Evolutionary conservation across 2,329 filamentous ascomycete genomes (phyloP), one percentile per base, ranked within the genome.

Genomic region (Colletotrichum orchidophilum): DNA sequence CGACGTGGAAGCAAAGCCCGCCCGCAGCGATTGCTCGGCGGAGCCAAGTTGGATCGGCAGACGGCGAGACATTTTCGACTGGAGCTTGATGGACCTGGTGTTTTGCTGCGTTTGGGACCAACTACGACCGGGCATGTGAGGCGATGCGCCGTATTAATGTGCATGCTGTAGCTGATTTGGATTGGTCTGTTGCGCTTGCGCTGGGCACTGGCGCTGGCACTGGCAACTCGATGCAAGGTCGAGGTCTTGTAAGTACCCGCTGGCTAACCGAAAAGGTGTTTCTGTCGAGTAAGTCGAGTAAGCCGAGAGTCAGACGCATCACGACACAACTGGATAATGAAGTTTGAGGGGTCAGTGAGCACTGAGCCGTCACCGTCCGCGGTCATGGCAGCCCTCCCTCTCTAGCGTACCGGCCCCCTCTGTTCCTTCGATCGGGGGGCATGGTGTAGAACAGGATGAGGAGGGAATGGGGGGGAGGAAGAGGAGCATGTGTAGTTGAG

Each of bases 11-110:
- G 11, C 18, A 21, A 18, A 60, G 5, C 18, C 33, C 31, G 39
- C 18, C 39, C 39, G 49, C 42, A 18, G n/a, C 18, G 24, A 9
- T 5, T 26, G 21, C 42, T 26, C 29, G 15, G 9, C 11, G 21
- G 50, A 24, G 35, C 54, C 55, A 66, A 52, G 54, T 27, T 52
- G 54, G 54, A 50, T 61, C 55, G 54, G 18, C 57, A 46, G n/a
- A 52, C 49, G 42, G 54, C 46, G 29, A 53, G 60, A 53, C 29
- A 35, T 33, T 33, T 52, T 39, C 29, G 21, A 52, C 29, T n/a
- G 42, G 54, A 66, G 55, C 63, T 24, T n/a, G 18, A n/a, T 42
- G 42, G 42, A 26, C 55, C 21, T 64, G 39, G 39, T 46, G 39
- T 18, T 46, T 3, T 46, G 18, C n/a, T 65, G 35, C 35, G 13